Base-by-base conservation (phyloP, 306 rosid genomes). In the Lagenaria siceraria region DNA sequence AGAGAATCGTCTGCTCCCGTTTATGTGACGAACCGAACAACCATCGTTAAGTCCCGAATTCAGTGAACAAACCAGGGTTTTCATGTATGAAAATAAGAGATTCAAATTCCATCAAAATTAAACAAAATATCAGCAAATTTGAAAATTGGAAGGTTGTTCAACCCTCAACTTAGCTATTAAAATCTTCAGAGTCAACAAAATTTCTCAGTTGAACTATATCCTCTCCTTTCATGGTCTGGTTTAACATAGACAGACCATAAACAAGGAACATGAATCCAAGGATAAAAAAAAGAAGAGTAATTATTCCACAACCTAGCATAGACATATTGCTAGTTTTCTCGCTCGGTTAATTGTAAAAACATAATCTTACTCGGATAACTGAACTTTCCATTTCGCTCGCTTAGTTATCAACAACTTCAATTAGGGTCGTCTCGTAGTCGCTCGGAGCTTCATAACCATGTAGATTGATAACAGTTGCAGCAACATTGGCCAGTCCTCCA, bases 381-480 rank as follows among this genome's bases (percentile, higher is more conserved):
- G 15, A 18, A 36, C 54, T 36, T 59, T 42, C 54, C 61, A 63
- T 2, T 27, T 22, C 7, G n/a, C 46, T 21, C 22, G 38, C 77
- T 80, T 78, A 87, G 53, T 66, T 56, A 66, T 87, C 89, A 75
- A 82, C 91, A 29, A 96, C 96, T 81, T 92, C 99, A 64, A 96
- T 80, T 51, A 96, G 98, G 33, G 94, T 82, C 2, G 89, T 40
- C 84, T 96, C 99, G 27, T 96, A 96, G 96, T 96, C 98, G n/a
- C 86, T 78, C 0, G 99, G 99, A 72, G 98, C 94, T 85, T 84
- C 91, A 52, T 86, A 86, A 78, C 99, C 99, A 81, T 90, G 99
- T 62, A 96, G 94, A 86, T 92, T 96, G 48, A 92, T 96, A 82
- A 96, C 98, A 14, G 98, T 96, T 48, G 99, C 96, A 64, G 99